phyloP scores from a whole-genome alignment of 257 asterid species.

The Avicennia marina region DNA sequence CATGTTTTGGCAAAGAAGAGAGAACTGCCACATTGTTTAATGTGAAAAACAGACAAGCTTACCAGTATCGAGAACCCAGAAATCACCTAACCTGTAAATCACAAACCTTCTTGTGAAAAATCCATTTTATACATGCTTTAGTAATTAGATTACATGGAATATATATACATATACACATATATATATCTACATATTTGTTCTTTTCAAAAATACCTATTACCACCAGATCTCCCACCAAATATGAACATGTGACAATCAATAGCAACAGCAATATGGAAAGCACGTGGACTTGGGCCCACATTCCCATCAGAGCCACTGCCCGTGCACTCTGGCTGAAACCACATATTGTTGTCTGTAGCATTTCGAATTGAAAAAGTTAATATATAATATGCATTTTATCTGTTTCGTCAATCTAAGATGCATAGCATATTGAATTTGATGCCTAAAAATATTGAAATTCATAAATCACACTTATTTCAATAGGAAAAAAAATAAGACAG shows the following conservation, averaged over 20 bases:
- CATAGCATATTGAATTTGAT: not conserved
- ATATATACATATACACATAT: not conserved
- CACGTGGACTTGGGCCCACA: constrained; percentile 80
- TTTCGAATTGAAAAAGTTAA: constrained; percentile 18
- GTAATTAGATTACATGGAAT: constrained; percentile 10
- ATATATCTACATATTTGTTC: no score
- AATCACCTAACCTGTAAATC: constrained; percentile 84
- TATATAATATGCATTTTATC: no score
- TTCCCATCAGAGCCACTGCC: constrained; percentile 82
- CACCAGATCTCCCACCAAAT: constrained; percentile 91
- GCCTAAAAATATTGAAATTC: not conserved
- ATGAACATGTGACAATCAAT: constrained; percentile 95
- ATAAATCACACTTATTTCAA: not conserved
- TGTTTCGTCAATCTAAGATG: not conserved
- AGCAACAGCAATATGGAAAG: constrained; percentile 84
- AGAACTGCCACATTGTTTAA: not conserved
- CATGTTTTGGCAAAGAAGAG: not conserved
- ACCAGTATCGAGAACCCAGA: constrained; percentile 99
- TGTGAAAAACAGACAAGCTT: constrained; percentile 21
- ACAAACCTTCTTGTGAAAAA: constrained; percentile 17
- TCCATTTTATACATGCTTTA: constrained; percentile 10
- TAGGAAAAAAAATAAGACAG: no score
- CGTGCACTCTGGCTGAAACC: constrained; percentile 91
- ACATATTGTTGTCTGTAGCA: constrained; percentile 71
- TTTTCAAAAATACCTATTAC: constrained; percentile 52